phyloP scores from a whole-genome alignment of 257 asterid species.

The Echium plantagineum region DNA sequence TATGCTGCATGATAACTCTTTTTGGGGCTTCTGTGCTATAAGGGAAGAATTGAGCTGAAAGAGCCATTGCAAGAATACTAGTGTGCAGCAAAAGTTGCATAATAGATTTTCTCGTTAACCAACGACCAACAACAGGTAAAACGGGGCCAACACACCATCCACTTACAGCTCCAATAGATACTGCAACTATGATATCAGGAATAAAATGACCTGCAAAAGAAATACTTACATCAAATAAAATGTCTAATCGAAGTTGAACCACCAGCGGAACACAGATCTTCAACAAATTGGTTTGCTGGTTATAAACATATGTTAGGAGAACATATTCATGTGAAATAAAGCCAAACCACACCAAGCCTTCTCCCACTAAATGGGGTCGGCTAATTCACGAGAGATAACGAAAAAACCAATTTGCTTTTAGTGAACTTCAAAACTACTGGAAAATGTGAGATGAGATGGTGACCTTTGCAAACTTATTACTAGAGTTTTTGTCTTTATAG shows the following conservation, averaged over 20 bases:
- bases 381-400: no score
- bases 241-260: no score
- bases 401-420: no score
- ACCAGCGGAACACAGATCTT: no score
- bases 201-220: conserved; percentile 73
- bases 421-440: no score
- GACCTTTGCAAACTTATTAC: not conserved
- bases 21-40: conserved; percentile 95
- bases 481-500: not conserved
- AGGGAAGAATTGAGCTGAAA: conserved; percentile 87
- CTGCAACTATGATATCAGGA: conserved; percentile 78
- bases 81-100: conserved; percentile 56
- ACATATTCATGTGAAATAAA: no score
- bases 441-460: no score
- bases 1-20: conserved; percentile 81
- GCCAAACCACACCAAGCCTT: no score
- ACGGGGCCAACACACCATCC: conserved; percentile 94
- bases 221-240: not conserved
- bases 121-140: conserved; percentile 64
- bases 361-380: no score
- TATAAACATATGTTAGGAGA: no score
- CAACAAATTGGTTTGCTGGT: no score
- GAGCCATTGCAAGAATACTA: conserved; percentile 62
- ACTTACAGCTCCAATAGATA: conserved; percentile 63
- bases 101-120: conserved; percentile 66